Base-by-base conservation (phyloP, 257 asterid genomes). In the Nicotiana knightiana region DNA sequence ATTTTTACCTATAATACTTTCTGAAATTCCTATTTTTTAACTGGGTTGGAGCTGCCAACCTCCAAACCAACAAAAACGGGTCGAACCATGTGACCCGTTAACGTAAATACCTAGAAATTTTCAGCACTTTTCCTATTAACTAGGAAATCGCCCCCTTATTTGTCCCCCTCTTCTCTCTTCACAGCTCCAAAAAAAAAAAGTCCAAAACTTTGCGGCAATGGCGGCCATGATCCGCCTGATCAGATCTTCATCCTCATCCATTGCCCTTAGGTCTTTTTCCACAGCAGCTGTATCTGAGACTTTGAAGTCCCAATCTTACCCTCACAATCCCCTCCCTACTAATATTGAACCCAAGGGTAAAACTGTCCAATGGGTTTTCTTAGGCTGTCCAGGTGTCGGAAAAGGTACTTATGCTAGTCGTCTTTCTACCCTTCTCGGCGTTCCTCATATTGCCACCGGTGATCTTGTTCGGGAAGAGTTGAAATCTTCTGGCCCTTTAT, bases 391-490 rank as follows among this genome's bases (percentile, higher is more conserved):
- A 1, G 99, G 99, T 70, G 99, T 96, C 9, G 99, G 99, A 76
- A 96, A 94, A 82, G 98, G 99, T 6, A 96, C 99, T 6, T 94
- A 93, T 85, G 98, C 98, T 79, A 96, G 99, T 75, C 95, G 99
- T 3, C 97, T 96, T 32, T 93, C 98, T 9, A 67, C 83, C 51
- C 92, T 89, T 73, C 96, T 96, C 67, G 93, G 97, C 39, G 99
- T 93, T 33, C 99, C 99, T 10, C 99, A 96, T 84, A 93, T 94
- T 84, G 97, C 99, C 58, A 96, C 99, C 51, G 99, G 99, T 43
- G 99, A 96, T 93, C 98, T 96, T 81, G 98, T 96, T 64, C 97
- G 99, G 21, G 94, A 94, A 58, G 99, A 94, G 89, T 97, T 96
- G 70, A 76, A 89, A 30, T 90, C 98, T 6, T 73, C 92, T 35